phyloP scores from a whole-genome alignment of 305 asterid genomes.

The Euphrasia arctica region DNA sequence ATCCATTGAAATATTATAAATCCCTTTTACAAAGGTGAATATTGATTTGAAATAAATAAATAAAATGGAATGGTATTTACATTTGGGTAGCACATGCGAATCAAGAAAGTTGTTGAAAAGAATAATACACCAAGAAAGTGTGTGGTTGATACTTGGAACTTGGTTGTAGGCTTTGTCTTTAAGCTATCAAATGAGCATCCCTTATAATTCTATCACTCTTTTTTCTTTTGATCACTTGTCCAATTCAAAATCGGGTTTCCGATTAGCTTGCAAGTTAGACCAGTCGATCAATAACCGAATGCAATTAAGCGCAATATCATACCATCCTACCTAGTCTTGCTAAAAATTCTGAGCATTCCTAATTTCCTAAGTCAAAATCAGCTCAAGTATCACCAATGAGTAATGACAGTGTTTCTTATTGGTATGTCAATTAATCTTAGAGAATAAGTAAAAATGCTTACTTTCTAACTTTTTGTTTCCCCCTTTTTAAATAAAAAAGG shows the following conservation, averaged over 20 bases:
- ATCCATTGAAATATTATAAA: neutral
- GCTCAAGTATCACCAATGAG: neutral
- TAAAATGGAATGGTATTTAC: neutral
- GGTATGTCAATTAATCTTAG: neutral
- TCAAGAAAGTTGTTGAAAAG: neutral
- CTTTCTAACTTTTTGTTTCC: neutral
- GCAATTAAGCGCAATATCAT: too few species aligned
- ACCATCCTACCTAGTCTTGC: too few species aligned
- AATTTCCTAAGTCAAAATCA: neutral
- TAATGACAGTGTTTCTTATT: neutral
- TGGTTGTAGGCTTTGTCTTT: constrained; percentile 23
- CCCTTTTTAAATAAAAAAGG: neutral
- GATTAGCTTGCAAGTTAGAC: neutral
- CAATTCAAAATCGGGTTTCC: neutral
- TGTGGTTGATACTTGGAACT: neutral
- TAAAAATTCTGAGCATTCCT: too few species aligned
- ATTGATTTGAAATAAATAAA: neutral
- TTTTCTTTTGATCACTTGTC: neutral
- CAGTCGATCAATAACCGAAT: neutral
- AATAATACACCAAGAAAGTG: neutral
- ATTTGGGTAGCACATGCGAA: constrained; percentile 13
- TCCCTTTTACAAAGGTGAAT: neutral
- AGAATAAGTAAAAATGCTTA: neutral
- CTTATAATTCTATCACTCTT: neutral
- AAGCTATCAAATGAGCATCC: constrained; percentile 18